phyloP scores from a whole-genome alignment of 2,329 filamentous ascomycete species.

The Emmonsiellopsis sp. region DNA sequence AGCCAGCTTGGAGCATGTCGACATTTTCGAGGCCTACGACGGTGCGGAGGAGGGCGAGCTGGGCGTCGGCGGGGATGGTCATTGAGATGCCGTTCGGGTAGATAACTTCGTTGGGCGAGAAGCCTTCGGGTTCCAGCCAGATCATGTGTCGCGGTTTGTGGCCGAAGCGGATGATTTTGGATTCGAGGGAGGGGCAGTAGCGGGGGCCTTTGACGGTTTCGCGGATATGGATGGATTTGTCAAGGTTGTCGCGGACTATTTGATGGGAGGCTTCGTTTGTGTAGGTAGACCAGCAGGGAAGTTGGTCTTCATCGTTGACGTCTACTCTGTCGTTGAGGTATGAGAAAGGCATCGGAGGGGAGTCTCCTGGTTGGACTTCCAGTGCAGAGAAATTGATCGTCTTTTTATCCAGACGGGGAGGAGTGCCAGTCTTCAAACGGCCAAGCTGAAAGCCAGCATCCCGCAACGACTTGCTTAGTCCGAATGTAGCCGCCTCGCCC shows the following conservation, averaged over 20 bases:
- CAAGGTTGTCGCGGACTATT: slow-evolving; percentile 78
- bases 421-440: slow-evolving; percentile 89
- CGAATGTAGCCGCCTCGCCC: slow-evolving; percentile 87
- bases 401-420: slow-evolving; percentile 70
- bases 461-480: slow-evolving; percentile 78
- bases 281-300: slow-evolving; percentile 77
- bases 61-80: slow-evolving; percentile 84
- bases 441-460: slow-evolving; percentile 86
- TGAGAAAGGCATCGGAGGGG: slow-evolving; percentile 82
- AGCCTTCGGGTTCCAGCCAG: slow-evolving; percentile 95
- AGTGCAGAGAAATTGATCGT: slow-evolving; percentile 71
- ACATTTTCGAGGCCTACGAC: slow-evolving; percentile 83
- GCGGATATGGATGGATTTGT: slow-evolving; percentile 91
- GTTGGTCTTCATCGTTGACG: slow-evolving; percentile 60
- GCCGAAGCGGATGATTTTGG: slow-evolving; percentile 81
- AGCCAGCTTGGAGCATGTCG: slow-evolving; percentile 86
- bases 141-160: slow-evolving; percentile 76
- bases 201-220: slow-evolving; percentile 89
- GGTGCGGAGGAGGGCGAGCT: slow-evolving; percentile 74
- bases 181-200: slow-evolving; percentile 92
- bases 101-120: slow-evolving; percentile 69
- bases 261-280: slow-evolving; percentile 78
- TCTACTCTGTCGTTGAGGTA: slow-evolving; percentile 73
- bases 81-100: slow-evolving; percentile 97
- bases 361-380: slow-evolving; percentile 68